Conservation (phyloP, 495 filamentous ascomycete species). For the Letharia columbiana region DNA sequence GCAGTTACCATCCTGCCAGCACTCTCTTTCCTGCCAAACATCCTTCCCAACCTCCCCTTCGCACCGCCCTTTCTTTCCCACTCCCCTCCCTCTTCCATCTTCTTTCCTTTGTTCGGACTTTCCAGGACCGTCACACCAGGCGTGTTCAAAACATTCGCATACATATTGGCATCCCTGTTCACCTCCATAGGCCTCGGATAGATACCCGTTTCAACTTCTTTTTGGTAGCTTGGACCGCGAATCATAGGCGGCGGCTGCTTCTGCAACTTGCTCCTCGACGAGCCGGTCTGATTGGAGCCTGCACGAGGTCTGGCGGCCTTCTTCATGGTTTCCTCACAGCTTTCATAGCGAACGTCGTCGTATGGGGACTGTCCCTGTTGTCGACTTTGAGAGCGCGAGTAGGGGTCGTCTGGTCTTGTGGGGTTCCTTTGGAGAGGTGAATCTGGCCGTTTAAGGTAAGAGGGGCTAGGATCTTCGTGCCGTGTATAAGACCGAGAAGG, state of each 20-base stretch:
- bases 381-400: conserved; percentile 10
- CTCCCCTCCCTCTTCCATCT: neutral
- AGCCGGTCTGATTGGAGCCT: neutral
- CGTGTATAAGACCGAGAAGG: conserved; percentile 3
- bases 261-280: conserved; percentile 2
- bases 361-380: conserved; percentile 8
- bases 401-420: neutral
- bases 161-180: conserved; percentile 6
- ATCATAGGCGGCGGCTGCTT: conserved; percentile 23
- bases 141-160: conserved; percentile 3
- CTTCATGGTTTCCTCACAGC: conserved; percentile 2
- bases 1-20: conserved; percentile 23
- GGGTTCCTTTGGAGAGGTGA: neutral
- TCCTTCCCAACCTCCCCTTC: conserved; percentile 11
- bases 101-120: neutral
- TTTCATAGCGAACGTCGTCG: neutral
- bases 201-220: conserved; percentile 15
- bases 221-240: conserved; percentile 20
- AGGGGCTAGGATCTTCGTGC: conserved; percentile 3
- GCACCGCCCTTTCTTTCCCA: conserved; percentile 10
- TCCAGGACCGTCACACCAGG: conserved; percentile 8
- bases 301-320: conserved; percentile 4
- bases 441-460: neutral
- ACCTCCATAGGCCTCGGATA: conserved; percentile 22
- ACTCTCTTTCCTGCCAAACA: conserved; percentile 13